These are phyloP conservation scores for Alternaria alternata DNA, from an alignment of 2,329 filamentous ascomycete species.

Conservation along the genomic window DNA sequence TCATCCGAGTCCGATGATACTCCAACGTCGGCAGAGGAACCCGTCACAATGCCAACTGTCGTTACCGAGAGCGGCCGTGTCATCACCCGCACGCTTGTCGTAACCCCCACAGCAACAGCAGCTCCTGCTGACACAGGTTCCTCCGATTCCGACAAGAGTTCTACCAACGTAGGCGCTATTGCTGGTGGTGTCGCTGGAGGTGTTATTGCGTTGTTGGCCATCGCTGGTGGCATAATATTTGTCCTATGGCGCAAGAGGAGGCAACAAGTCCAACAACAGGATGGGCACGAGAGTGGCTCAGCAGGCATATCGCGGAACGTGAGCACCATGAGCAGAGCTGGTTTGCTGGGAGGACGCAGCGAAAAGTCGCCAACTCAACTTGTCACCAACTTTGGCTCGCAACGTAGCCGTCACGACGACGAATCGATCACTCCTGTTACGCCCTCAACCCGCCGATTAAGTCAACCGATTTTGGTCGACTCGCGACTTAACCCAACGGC, in stretches of 20 bases:
- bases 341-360: conserved; percentile 47
- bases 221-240: conserved; percentile 50
- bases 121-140: conserved; percentile 20
- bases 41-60: conserved; percentile 43
- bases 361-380: conserved; percentile 40
- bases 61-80: conserved; percentile 55
- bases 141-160: conserved; percentile 14
- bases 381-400: conserved; percentile 37
- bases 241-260: conserved; percentile 50
- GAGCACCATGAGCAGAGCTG: conserved; percentile 59
- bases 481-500: conserved; percentile 59
- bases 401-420: conserved; percentile 39
- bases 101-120: conserved; percentile 39
- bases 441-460: conserved; percentile 50
- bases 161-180: conserved; percentile 54
- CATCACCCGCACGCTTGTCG: conserved; percentile 56
- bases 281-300: conserved; percentile 20
- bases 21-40: conserved; percentile 13
- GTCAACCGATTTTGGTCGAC: conserved; percentile 57
- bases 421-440: conserved; percentile 48
- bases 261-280: conserved; percentile 30
- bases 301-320: conserved; percentile 51
- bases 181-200: conserved; percentile 57
- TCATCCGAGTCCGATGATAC: conserved; percentile 22
- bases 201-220: conserved; percentile 46